Evolutionary conservation across 345 rosid species (phyloP).

Genomic region (Jatropha curcas): DNA sequence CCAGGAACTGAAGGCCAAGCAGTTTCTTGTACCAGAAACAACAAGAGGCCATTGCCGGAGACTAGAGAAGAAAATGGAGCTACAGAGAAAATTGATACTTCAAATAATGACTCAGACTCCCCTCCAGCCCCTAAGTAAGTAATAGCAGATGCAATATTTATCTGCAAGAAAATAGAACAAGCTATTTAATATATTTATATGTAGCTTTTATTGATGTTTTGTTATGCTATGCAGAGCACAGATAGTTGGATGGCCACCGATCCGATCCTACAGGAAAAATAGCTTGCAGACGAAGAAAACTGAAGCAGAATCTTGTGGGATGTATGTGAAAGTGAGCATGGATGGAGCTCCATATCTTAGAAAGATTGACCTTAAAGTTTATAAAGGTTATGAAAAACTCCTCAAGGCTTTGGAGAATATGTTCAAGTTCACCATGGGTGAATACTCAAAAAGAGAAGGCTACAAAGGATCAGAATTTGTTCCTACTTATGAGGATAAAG

Average conservation of each 20-base stretch:
- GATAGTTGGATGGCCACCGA: constrained; percentile 92
- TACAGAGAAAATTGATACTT: constrained; percentile 24
- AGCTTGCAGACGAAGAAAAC: constrained; percentile 45
- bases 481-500: constrained; percentile 29
- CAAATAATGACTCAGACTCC: constrained; percentile 36
- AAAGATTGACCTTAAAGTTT: constrained; percentile 25
- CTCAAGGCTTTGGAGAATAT: constrained; percentile 20
- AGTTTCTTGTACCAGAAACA: constrained; percentile 46
- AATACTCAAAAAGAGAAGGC: constrained; percentile 29
- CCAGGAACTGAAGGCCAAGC: constrained; percentile 54
- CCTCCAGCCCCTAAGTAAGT: constrained; percentile 70
- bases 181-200: neutral
- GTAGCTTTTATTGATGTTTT: neutral
- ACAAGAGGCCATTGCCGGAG: constrained; percentile 49
- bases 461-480: constrained; percentile 26
- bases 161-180: too few species aligned
- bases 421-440: constrained; percentile 22
- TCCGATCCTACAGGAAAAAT: constrained; percentile 78
- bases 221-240: constrained; percentile 49
- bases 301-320: constrained; percentile 31
- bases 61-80: constrained; percentile 23
- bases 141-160: too few species aligned
- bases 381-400: constrained; percentile 19
- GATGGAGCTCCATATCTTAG: constrained; percentile 30
- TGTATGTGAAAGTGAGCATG: constrained; percentile 43